Base-by-base conservation (phyloP, 352 stramenopile species). In the Phytophthora boehmeriae region DNA sequence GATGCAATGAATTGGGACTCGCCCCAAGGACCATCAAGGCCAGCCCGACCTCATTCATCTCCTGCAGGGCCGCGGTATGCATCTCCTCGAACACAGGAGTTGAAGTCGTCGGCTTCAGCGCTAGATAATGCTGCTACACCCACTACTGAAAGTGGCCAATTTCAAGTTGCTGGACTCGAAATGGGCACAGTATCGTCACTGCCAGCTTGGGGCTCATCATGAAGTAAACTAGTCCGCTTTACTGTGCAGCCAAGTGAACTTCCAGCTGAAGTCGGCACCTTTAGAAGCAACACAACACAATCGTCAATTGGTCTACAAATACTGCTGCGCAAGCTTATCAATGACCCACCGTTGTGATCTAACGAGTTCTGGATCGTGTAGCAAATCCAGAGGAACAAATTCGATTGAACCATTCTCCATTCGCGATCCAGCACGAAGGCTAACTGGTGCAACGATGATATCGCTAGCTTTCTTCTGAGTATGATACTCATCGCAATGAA, bases 11-110 rank as follows among this genome's bases (percentile, higher is more conserved):
- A 30, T 30, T 30, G 25, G 25, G 25, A 30, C 25, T 32, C 4
- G 30, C 1, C 32, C 22, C 59, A 49, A 51, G 16, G 10, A 13
- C 20, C 20, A 11, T 60, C 56, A 4, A 57, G 60, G 5, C 78
- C 78, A 16, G 54, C 59, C 28, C 61, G 79, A 35, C 79, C 79
- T 8, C 79, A 86, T 44, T 88, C 79, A 4, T 88, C 76, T 16
- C 76, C 79, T 8, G 75, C 67, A 51, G 66, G 61, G 2, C 59
- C 63, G 16, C 68, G 71, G 25, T 65, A 65, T 2, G 60, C 63
- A 38, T 71, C 63, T 3, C 63, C 67, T 2, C 67, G 67, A 54
- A 56, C 8, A 23, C 68, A 68, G 6, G 67, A 63, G 6, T 59
- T 76, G 2, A 47, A 34, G 22, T 74, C 76, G 27, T 73, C 61